These are phyloP conservation scores for Mycena albidolilacea DNA, from an alignment of 768 basidiomycete species.

Conservation along the genomic window DNA sequence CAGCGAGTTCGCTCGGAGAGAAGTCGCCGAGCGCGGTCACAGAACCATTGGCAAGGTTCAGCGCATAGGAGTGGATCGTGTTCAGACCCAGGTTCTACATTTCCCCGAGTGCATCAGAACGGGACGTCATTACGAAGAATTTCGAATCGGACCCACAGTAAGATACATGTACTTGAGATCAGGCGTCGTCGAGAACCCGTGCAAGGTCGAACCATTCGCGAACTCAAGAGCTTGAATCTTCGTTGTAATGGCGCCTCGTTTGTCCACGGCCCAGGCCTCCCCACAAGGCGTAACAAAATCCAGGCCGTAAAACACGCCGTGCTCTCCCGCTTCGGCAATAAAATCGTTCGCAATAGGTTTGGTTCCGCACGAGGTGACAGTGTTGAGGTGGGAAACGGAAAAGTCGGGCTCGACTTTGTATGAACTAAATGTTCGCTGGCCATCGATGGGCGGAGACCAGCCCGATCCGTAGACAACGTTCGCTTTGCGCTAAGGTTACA, in stretches of 20 bases:
- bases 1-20: conserved; percentile 33
- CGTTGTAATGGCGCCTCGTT: conserved; percentile 31
- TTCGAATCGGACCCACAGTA: conserved; percentile 27
- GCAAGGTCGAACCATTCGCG: conserved; percentile 36
- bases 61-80: conserved; percentile 36
- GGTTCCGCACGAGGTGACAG: conserved; percentile 41
- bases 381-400: conserved; percentile 38
- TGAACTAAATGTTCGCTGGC: conserved; percentile 39
- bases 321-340: conserved; percentile 31
- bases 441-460: conserved; percentile 39
- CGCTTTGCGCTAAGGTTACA: conserved; percentile 30
- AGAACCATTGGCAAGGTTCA: conserved; percentile 33
- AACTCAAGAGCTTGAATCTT: conserved; percentile 38
- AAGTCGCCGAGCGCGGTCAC: conserved; percentile 16
- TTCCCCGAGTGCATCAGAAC: not conserved
- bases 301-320: conserved; percentile 39
- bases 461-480: conserved; percentile 41
- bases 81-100: conserved; percentile 41
- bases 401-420: conserved; percentile 40
- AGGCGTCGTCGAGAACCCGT: conserved; percentile 42
- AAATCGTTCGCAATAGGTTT: conserved; percentile 45
- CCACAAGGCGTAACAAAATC: conserved; percentile 43
- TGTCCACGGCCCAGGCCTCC: conserved; percentile 39
- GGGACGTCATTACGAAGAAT: not conserved
- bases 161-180: conserved; percentile 42